Percentiles rank a stretch among this genome's conserved stretches.
Evolutionary conservation across 2,329 filamentous ascomycete species (phyloP).

Genomic region (Epichloe bromicola): DNA sequence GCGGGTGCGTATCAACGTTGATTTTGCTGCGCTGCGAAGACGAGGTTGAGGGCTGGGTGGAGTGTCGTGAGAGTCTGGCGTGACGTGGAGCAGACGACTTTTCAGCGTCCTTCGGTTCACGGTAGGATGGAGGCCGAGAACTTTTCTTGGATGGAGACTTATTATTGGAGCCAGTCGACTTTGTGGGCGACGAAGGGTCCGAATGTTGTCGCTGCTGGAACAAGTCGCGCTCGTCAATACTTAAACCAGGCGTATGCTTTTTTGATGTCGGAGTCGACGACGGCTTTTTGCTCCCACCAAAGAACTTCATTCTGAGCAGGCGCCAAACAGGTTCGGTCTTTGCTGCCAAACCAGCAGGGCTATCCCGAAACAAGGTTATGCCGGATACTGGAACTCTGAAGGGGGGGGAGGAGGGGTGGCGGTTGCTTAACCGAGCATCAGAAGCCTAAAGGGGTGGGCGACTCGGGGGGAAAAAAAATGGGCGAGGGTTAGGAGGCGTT

Average conservation of each 20-base stretch:
- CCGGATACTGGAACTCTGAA: constrained; percentile 19
- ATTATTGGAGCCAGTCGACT: constrained; percentile 20
- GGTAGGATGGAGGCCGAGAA: constrained; percentile 19
- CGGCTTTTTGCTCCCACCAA: constrained; percentile 30
- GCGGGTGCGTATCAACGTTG: constrained; percentile 66
- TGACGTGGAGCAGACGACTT: constrained; percentile 16
- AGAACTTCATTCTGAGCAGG: constrained; percentile 34
- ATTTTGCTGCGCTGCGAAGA: constrained; percentile 38
- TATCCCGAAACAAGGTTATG: constrained; percentile 28
- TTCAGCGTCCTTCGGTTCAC: constrained; percentile 10
- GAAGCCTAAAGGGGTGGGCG: constrained; percentile 9
- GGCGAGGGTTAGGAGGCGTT: constrained; percentile 1
- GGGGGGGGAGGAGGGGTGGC: constrained; percentile 5
- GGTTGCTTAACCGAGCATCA: constrained; percentile 17
- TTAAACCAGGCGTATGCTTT: constrained; percentile 25
- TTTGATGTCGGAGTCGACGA: constrained; percentile 16
- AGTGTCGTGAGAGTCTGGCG: constrained; percentile 34
- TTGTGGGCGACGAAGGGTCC: constrained; percentile 26
- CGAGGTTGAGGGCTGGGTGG: constrained; percentile 33
- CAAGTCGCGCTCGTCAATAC: constrained; percentile 24
- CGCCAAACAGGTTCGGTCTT: constrained; percentile 2
- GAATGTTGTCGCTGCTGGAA: constrained; percentile 20
- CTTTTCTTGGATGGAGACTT: constrained; percentile 17
- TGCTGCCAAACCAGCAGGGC: constrained; percentile 12
- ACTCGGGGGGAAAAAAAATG: background rate